These are phyloP conservation scores for Plasmodium malariae DNA, from an alignment of 169 alveolate genomes.

Conservation along the genomic window DNA sequence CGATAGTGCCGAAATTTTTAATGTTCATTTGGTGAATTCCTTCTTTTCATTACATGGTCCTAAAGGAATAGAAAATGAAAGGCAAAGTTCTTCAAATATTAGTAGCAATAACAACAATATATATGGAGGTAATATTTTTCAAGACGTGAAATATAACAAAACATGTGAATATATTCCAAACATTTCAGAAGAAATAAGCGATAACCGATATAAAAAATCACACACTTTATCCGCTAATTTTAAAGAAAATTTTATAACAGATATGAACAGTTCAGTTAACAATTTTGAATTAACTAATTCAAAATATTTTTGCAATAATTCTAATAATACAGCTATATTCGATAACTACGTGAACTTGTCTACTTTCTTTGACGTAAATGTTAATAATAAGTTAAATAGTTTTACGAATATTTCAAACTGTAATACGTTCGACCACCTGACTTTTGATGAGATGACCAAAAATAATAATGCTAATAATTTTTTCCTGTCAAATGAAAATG, in stretches of 20 bases:
- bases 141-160: conserved; percentile 29
- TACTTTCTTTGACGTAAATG: conserved; percentile 43
- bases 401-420: conserved; percentile 28
- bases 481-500: conserved; percentile 27
- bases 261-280: conserved; percentile 5
- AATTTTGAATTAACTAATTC: conserved; percentile 38
- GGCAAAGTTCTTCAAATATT: background rate
- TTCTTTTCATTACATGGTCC: conserved; percentile 15
- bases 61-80: background rate
- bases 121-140: background rate
- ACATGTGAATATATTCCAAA: conserved; percentile 62
- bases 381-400: conserved; percentile 12
- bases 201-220: background rate
- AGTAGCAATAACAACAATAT: background rate
- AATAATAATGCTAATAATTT: conserved; percentile 1
- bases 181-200: conserved; percentile 21
- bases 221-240: conserved; percentile 1
- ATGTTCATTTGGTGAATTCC: conserved; percentile 3
- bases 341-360: conserved; percentile 49
- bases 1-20: no score
- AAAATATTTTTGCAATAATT: conserved; percentile 46
- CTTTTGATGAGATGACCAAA: conserved; percentile 39
- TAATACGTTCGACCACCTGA: conserved; percentile 44
- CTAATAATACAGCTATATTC: conserved; percentile 32
- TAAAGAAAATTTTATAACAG: conserved; percentile 17